A percentile compares a stretch with the other conserved stretches of the same genome.
Evolutionary conservation across 148 eudicot genomes (phyloP).

Genomic region (Cornus controversa): DNA sequence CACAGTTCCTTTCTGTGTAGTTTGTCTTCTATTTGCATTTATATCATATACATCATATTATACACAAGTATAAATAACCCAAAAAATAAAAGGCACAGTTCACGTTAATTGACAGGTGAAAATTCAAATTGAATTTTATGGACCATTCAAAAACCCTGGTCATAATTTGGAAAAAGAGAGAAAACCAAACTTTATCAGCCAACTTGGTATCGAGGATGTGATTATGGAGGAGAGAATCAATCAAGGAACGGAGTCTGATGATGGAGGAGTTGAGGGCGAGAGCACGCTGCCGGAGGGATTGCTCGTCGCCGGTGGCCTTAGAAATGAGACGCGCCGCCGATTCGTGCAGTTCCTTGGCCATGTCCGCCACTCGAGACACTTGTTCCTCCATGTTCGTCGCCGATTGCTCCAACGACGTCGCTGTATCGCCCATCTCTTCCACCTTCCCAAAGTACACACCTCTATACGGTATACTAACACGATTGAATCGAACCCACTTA

Average conservation of each 20-base stretch:
- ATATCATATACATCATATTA: no score
- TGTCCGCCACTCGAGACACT: slow-evolving; percentile 35
- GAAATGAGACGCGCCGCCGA: slow-evolving; percentile 33
- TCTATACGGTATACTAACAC: no score
- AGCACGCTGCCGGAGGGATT: slow-evolving; percentile 38
- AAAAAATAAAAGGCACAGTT: not conserved
- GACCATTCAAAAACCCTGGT: not conserved
- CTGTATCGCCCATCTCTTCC: not conserved
- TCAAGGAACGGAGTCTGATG: slow-evolving; percentile 30
- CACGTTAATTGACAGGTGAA: not conserved
- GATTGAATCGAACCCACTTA: not conserved
- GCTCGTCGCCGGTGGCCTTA: slow-evolving; percentile 38
- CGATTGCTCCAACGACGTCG: slow-evolving; percentile 12
- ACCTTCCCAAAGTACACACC: no score
- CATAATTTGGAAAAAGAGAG: not conserved
- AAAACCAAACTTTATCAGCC: slow-evolving; percentile 35
- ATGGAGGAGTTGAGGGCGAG: slow-evolving; percentile 34
- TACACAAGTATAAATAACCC: not conserved
- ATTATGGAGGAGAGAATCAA: slow-evolving; percentile 28
- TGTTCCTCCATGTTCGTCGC: slow-evolving; percentile 31
- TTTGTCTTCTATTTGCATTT: no score
- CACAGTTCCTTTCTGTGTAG: no score
- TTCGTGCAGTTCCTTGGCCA: slow-evolving; percentile 47
- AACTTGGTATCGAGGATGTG: slow-evolving; percentile 37
- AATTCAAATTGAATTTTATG: not conserved